Evolutionary conservation across 306 rosid genomes (phyloP).

Genomic region (Cicer bijugum): DNA sequence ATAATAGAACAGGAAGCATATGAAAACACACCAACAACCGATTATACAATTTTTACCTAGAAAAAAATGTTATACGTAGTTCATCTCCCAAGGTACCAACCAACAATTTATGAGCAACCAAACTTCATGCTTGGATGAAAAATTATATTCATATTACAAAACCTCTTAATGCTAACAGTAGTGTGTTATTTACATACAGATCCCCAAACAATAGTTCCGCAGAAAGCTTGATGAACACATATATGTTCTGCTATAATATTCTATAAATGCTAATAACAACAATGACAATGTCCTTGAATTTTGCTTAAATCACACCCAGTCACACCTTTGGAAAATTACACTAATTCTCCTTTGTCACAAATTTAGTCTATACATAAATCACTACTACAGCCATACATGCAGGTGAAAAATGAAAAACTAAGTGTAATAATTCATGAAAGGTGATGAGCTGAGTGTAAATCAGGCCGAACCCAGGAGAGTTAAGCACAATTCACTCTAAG

Average conservation of each 20-base stretch:
- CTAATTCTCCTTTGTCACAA: background rate
- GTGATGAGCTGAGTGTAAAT: constrained; percentile 10
- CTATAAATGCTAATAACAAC: background rate
- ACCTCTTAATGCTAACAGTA: constrained; percentile 4
- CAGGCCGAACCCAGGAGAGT: background rate
- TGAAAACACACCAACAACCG: constrained; percentile 9
- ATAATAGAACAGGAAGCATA: background rate
- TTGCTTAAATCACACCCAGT: background rate
- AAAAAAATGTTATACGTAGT: background rate
- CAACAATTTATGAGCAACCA: constrained; percentile 21
- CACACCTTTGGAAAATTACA: background rate
- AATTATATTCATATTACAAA: background rate
- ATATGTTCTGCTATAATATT: background rate
- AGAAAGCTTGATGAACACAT: constrained; percentile 3
- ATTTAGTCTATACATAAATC: background rate
- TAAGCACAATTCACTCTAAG: background rate
- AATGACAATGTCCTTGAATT: constrained; percentile 6
- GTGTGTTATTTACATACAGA: constrained; percentile 1
- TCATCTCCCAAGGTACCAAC: constrained; percentile 19
- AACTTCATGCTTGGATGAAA: constrained; percentile 20
- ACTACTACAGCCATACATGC: background rate
- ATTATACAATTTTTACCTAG: constrained; percentile 1
- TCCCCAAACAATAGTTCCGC: constrained; percentile 13
- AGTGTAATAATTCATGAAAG: no score
- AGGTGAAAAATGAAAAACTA: no score